A percentile compares a stretch with the other conserved stretches of the same genome.
phyloP scores from a whole-genome alignment of 768 basidiomycete genomes.

The Phaeotremella fagi region DNA sequence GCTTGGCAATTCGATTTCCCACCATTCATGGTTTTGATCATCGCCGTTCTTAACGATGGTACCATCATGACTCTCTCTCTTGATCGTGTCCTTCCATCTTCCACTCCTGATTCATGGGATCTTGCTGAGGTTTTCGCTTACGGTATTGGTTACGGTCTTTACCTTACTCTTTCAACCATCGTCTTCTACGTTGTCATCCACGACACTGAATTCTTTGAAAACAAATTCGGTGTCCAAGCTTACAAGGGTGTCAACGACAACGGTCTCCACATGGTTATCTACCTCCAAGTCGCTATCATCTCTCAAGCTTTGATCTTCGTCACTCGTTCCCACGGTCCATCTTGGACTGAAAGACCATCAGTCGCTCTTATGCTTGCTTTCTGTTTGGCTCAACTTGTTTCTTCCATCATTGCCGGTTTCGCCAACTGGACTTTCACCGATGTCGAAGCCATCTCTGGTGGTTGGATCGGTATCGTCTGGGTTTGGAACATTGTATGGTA shows the following conservation, averaged over 20 bases:
- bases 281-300: constrained; percentile 78
- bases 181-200: constrained; percentile 77
- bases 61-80: constrained; percentile 95
- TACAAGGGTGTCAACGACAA: constrained; percentile 74
- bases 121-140: constrained; percentile 92
- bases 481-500: constrained; percentile 92
- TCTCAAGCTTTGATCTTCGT: constrained; percentile 97
- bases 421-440: constrained; percentile 92
- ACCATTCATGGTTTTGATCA: constrained; percentile 98
- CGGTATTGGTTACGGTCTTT: constrained; percentile 91
- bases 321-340: constrained; percentile 70
- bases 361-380: constrained; percentile 83
- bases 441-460: constrained; percentile 73
- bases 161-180: constrained; percentile 82
- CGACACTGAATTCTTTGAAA: constrained; percentile 82
- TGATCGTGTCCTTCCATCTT: constrained; percentile 90
- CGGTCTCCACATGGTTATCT: constrained; percentile 47
- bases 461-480: constrained; percentile 97
- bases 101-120: constrained; percentile 92
- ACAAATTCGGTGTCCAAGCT: constrained; percentile 84
- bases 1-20: constrained; percentile 98
- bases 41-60: constrained; percentile 93
- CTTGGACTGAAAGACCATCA: constrained; percentile 54
- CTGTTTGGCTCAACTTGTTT: constrained; percentile 86
- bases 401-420: constrained; percentile 91